Conservation (phyloP, 441 rosid species). For the Erodium trifolium region DNA sequence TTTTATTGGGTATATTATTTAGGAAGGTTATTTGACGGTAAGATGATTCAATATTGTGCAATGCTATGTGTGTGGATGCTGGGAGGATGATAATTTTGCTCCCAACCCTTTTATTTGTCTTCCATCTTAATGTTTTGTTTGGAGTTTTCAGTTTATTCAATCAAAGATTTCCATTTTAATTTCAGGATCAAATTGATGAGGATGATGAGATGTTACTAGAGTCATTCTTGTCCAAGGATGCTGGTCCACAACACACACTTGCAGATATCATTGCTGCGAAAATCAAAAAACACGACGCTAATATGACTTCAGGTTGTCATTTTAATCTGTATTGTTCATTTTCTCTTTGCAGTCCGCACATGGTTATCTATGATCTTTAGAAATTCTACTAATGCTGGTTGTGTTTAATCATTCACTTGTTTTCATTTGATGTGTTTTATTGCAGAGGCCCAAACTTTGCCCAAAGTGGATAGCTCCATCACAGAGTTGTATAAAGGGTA, state of each 20-base stretch:
- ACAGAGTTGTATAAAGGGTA: constrained; percentile 71
- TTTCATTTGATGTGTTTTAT: constrained; percentile 14
- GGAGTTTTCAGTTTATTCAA: background rate
- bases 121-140: background rate
- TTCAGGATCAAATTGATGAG: constrained; percentile 65
- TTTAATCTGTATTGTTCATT: background rate
- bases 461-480: constrained; percentile 54
- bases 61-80: background rate
- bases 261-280: constrained; percentile 64
- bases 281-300: constrained; percentile 48
- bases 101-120: background rate
- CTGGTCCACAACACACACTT: constrained; percentile 60
- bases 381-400: constrained; percentile 1
- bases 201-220: constrained; percentile 75
- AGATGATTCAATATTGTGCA: background rate
- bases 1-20: background rate
- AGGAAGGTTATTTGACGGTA: background rate
- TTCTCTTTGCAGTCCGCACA: too few relatives aligned
- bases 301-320: constrained; percentile 50
- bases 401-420: constrained; percentile 10
- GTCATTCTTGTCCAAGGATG: constrained; percentile 59
- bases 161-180: background rate
- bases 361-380: background rate
- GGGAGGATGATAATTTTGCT: background rate
- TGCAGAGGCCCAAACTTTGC: constrained; percentile 59